These are phyloP conservation scores for Fragilariopsis cylindrus DNA, from an alignment of 108 stramenopile species.

Conservation along the genomic window DNA sequence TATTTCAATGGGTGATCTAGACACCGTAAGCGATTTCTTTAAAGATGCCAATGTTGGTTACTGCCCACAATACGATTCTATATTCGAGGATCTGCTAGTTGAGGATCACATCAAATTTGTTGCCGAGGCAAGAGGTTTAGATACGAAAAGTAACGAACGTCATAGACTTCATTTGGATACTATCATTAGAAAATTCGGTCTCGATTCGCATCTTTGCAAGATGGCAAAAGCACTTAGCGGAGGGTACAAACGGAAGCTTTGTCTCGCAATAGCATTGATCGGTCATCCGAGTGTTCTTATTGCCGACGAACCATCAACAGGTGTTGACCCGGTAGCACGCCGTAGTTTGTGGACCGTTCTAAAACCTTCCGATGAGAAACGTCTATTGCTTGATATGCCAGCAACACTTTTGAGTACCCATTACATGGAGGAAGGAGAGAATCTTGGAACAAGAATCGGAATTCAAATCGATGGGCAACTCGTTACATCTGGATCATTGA, in stretches of 20 bases:
- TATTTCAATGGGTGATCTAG: neutral
- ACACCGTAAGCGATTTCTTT: slow-evolving; percentile 17
- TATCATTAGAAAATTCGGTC: slow-evolving; percentile 26
- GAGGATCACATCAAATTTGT: slow-evolving; percentile 62
- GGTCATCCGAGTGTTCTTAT: slow-evolving; percentile 76
- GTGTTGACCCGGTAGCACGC: slow-evolving; percentile 60
- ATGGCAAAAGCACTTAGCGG: slow-evolving; percentile 67
- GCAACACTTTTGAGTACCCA: slow-evolving; percentile 80
- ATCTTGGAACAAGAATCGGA: slow-evolving; percentile 76
- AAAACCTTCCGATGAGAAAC: slow-evolving; percentile 30
- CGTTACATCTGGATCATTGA: slow-evolving; percentile 56
- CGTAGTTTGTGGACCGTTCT: slow-evolving; percentile 55
- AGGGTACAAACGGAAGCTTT: slow-evolving; percentile 91
- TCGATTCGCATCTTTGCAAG: slow-evolving; percentile 30
- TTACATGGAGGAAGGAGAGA: slow-evolving; percentile 89
- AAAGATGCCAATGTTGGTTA: slow-evolving; percentile 38
- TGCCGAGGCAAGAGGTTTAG: slow-evolving; percentile 43
- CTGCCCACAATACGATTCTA: slow-evolving; percentile 65
- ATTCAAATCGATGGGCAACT: slow-evolving; percentile 76
- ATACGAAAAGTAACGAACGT: slow-evolving; percentile 28
- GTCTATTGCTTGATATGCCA: slow-evolving; percentile 31
- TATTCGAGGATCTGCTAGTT: slow-evolving; percentile 57
- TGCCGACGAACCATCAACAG: slow-evolving; percentile 81
- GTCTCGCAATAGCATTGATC: slow-evolving; percentile 77
- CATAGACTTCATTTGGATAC: slow-evolving; percentile 33